These are phyloP conservation scores for Usnea hakonensis DNA, from an alignment of 495 filamentous ascomycete genomes.

Conservation along the genomic window DNA sequence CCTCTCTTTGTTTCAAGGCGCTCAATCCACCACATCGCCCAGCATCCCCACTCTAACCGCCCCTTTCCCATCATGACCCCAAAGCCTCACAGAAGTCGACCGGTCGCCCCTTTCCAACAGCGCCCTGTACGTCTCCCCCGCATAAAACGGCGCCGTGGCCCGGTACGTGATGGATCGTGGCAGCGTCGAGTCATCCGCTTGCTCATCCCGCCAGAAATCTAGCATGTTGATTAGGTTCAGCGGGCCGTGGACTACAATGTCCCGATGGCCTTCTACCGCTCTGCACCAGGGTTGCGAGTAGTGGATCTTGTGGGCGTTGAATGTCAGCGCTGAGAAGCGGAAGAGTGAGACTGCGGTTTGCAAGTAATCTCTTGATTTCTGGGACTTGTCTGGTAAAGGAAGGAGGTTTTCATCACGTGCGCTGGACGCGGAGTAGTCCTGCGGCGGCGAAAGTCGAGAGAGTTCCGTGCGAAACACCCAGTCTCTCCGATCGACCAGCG, in stretches of 20 bases:
- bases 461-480: slow-evolving; percentile 54
- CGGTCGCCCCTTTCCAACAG: background rate
- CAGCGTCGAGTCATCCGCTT: slow-evolving; percentile 23
- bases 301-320: slow-evolving; percentile 68
- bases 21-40: slow-evolving; percentile 12
- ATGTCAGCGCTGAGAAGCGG: slow-evolving; percentile 65
- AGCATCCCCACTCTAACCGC: slow-evolving; percentile 12
- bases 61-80: slow-evolving; percentile 14
- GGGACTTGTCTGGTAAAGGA: slow-evolving; percentile 17
- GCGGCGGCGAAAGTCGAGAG: slow-evolving; percentile 24
- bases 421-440: background rate
- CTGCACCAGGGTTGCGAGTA: slow-evolving; percentile 54
- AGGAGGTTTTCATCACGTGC: background rate
- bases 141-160: slow-evolving; percentile 54
- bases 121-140: slow-evolving; percentile 40
- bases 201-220: slow-evolving; percentile 53
- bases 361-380: slow-evolving; percentile 38
- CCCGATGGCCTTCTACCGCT: slow-evolving; percentile 51
- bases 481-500: slow-evolving; percentile 49
- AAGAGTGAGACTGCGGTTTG: slow-evolving; percentile 55
- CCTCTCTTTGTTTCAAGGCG: background rate
- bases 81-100: slow-evolving; percentile 3
- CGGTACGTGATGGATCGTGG: slow-evolving; percentile 50
- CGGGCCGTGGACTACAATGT: slow-evolving; percentile 56
- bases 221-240: slow-evolving; percentile 57